Evolutionary conservation across 768 basidiomycete genomes (phyloP), one percentile per base, ranked within the genome.

Genomic region (Rhodotorula paludigena): DNA sequence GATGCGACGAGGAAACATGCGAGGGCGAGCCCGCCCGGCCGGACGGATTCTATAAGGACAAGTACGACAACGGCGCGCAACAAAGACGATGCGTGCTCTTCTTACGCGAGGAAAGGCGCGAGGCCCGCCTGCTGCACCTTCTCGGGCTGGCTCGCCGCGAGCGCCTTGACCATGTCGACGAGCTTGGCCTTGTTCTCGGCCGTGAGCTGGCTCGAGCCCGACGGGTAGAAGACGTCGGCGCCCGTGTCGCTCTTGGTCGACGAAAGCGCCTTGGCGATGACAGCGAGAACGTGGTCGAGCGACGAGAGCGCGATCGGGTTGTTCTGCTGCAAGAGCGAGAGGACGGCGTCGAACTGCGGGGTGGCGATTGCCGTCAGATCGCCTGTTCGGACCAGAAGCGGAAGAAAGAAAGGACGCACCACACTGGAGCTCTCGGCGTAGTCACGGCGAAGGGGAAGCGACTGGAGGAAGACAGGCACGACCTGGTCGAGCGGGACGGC

Each of bases 401-500:
- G 52, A 20, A 10, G 41, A 11, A n/a, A 23, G 5, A 47, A n/a
- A n/a, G n/a, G n/a, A 53, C 66, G 54, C 42, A 72, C 67, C 30
- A 73, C 61, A 33, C 51, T 57, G 49, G 64, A 64, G n/a, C 69
- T 68, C 66, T 98, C 96, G 68, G 92, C 84, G 73, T 81, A 84
- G 79, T 99, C 96, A 77, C 89, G 86, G 77, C 86, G 86, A 69
- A 98, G 80, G 12, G 96, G 96, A 16, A 99, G 83, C 39, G 88
- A 86, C 33, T 80, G 82, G 64, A 96, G 79, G 76, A 98, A 85
- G 60, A 90, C 82, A 4, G 92, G 91, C 18, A 97, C 84, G 58
- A 96, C 91, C 78, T 91, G 87, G 57, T 92, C 89, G 45, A 97
- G 85, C 10, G 94, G 94, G 25, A 98, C 79, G 21, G 87, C 90